phyloP scores from a whole-genome alignment of 2,329 filamentous ascomycete genomes.

The Ophiocordyceps camponoti-saundersi region DNA sequence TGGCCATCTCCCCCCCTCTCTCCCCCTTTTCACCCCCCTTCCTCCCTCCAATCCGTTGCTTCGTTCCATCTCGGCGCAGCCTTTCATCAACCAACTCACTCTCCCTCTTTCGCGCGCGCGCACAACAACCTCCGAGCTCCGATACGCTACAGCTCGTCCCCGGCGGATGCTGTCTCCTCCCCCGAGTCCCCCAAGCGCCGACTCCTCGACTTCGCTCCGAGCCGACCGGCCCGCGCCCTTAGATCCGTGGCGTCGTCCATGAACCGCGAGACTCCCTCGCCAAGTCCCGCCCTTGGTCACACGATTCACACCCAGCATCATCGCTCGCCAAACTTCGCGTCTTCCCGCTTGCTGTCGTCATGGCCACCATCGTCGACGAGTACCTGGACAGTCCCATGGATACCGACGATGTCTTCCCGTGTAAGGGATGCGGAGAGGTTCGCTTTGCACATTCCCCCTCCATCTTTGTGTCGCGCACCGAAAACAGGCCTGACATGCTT shows the following conservation, averaged over 20 bases:
- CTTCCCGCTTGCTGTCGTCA: slow-evolving; percentile 9
- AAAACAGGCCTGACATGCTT: slow-evolving; percentile 1
- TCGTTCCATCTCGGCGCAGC: too few species aligned
- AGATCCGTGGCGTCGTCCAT: background rate
- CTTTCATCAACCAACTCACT: background rate
- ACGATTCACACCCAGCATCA: background rate
- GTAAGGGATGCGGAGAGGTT: slow-evolving; percentile 89
- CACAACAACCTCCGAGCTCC: background rate
- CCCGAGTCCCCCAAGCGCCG: background rate
- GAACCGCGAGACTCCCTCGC: background rate
- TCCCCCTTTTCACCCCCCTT: too few species aligned
- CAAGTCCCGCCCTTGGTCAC: background rate
- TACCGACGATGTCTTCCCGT: slow-evolving; percentile 69
- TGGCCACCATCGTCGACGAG: slow-evolving; percentile 38
- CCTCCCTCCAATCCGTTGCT: too few species aligned
- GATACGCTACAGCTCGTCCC: background rate
- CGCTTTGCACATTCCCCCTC: slow-evolving; percentile 10
- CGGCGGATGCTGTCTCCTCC: background rate
- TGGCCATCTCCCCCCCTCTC: too few species aligned
- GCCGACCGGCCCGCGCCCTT: background rate
- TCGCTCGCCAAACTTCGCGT: background rate
- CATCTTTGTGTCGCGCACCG: background rate
- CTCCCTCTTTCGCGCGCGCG: background rate
- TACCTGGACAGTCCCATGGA: slow-evolving; percentile 53
- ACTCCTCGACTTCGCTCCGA: background rate